Conservation (phyloP, 1,284 basidiomycete species). For the Athelia sp. region DNA sequence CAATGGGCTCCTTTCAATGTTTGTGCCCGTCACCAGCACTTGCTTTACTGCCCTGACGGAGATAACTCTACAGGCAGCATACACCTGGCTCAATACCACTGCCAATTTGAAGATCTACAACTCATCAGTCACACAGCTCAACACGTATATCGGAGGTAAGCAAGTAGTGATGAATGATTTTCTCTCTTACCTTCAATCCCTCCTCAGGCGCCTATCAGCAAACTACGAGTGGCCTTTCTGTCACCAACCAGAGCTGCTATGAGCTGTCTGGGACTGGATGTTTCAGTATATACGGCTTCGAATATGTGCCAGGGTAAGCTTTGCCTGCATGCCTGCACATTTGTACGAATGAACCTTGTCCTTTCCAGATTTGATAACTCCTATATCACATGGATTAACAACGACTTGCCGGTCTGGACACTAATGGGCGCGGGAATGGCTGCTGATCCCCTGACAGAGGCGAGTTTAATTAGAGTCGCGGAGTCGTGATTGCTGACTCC, state of each 20-base stretch:
- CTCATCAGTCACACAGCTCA: constrained; percentile 17
- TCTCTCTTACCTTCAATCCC: neutral
- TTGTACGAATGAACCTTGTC: too few relatives aligned
- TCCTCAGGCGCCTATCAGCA: constrained; percentile 23
- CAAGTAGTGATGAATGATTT: neutral
- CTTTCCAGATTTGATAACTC: constrained; percentile 28
- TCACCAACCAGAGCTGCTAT: constrained; percentile 26
- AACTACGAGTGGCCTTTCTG: constrained; percentile 25
- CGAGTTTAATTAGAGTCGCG: neutral
- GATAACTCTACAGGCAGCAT: constrained; percentile 22
- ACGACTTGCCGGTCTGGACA: constrained; percentile 40
- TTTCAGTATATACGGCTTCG: constrained; percentile 28
- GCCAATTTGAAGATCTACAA: constrained; percentile 22
- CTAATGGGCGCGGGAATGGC: constrained; percentile 33
- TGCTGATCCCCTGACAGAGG: constrained; percentile 21
- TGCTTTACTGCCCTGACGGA: too few relatives aligned
- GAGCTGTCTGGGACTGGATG: constrained; percentile 18
- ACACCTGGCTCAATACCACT: constrained; percentile 22
- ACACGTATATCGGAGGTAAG: constrained; percentile 25
- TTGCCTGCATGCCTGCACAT: too few relatives aligned
- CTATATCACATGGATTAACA: constrained; percentile 46
- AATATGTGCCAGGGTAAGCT: constrained; percentile 24
- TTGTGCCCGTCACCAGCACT: too few relatives aligned
- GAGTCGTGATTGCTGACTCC: constrained; percentile 8
- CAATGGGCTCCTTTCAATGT: constrained; percentile 31